Evolutionary conservation across 1,284 basidiomycete species (phyloP).

Genomic region (Ustilago lituana): DNA sequence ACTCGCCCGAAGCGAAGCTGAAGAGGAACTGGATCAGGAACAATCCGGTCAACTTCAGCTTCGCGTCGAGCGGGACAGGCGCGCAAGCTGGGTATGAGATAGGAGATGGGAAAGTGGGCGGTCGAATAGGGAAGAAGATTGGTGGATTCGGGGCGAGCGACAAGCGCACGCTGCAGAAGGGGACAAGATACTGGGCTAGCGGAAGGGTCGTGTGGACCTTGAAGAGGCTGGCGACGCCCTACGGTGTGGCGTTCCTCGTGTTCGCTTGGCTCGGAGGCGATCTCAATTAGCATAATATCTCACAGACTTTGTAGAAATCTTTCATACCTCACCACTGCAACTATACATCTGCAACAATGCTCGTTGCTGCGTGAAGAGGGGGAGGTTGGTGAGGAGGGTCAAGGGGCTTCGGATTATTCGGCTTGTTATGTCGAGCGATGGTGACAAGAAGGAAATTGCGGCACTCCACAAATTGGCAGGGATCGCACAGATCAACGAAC

Average conservation of each 20-base stretch:
- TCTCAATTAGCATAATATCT: slow-evolving; percentile 21
- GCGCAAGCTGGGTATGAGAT: not conserved
- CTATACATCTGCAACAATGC: too few relatives aligned
- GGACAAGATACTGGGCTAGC: slow-evolving; percentile 47
- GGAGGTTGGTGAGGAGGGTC: too few relatives aligned
- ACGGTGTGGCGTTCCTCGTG: slow-evolving; percentile 62
- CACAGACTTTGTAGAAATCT: not conserved
- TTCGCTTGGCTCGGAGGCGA: slow-evolving; percentile 66
- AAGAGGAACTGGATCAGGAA: slow-evolving; percentile 35
- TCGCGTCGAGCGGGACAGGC: slow-evolving; percentile 7
- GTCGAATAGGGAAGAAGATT: not conserved
- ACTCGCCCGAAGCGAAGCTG: slow-evolving; percentile 39
- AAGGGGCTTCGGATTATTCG: too few relatives aligned
- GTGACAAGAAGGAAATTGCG: too few relatives aligned
- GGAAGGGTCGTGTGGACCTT: slow-evolving; percentile 56
- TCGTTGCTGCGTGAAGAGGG: too few relatives aligned
- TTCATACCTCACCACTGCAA: not conserved
- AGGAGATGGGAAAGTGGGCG: not conserved
- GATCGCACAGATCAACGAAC: slow-evolving; percentile 24
- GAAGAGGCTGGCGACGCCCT: slow-evolving; percentile 57
- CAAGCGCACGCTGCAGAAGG: slow-evolving; percentile 27
- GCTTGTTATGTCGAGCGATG: too few relatives aligned
- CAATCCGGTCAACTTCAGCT: slow-evolving; percentile 42
- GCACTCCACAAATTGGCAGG: slow-evolving; percentile 14
- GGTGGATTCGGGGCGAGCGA: slow-evolving; percentile 29